Conservation (phyloP, 768 basidiomycete genomes). For the Ramaria sp. region DNA sequence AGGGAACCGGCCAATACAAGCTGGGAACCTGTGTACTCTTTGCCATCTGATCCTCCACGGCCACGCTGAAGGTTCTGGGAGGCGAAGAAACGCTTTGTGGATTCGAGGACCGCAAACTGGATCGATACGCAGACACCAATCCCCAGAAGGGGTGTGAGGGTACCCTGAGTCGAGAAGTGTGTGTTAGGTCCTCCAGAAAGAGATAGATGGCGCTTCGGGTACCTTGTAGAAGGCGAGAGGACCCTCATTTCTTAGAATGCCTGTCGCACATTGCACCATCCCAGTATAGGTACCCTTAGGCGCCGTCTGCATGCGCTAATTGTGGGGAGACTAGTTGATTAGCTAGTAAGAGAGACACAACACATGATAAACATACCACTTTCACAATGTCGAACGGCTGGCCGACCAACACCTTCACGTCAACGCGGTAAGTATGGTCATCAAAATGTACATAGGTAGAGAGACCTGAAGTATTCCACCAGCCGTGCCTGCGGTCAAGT, state of each 20-base stretch:
- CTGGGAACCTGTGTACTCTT: constrained; percentile 48
- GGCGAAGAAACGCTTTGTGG: constrained; percentile 71
- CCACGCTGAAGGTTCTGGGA: constrained; percentile 47
- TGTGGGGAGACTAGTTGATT: constrained; percentile 10
- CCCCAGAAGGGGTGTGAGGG: constrained; percentile 79
- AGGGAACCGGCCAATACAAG: constrained; percentile 67
- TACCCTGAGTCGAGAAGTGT: constrained; percentile 44
- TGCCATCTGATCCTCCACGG: constrained; percentile 55
- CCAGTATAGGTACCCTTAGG: constrained; percentile 81
- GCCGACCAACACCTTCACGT: constrained; percentile 65
- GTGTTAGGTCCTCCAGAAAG: not conserved
- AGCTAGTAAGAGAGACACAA: constrained; percentile 1
- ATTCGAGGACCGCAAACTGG: constrained; percentile 87
- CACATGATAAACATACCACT: constrained; percentile 51
- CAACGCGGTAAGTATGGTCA: too few species aligned
- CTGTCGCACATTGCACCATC: constrained; percentile 84
- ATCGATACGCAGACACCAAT: constrained; percentile 95
- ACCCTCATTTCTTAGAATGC: constrained; percentile 83
- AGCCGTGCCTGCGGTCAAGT: constrained; percentile 81
- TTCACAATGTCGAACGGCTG: constrained; percentile 98
- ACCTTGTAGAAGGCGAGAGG: constrained; percentile 95
- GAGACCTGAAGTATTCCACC: constrained; percentile 83
- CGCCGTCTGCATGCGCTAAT: constrained; percentile 88
- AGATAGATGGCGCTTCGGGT: constrained; percentile 1
- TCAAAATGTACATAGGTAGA: not conserved